Conservation (phyloP, 2,329 filamentous ascomycete genomes). For the Alternaria triticina region DNA sequence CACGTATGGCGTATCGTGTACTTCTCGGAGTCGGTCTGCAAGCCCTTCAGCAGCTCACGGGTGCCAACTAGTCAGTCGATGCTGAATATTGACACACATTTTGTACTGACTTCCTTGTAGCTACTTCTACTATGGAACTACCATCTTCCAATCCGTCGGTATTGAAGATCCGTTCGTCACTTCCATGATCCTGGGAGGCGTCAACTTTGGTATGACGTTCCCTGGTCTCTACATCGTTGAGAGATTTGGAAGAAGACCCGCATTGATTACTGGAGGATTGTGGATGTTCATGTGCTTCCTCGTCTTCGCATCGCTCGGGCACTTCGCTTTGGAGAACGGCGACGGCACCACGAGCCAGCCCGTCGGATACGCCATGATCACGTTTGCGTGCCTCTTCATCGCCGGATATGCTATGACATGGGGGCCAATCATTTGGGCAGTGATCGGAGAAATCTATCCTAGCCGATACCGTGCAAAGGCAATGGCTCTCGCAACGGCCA, state of each 20-base stretch:
- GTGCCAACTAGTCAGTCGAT: slow-evolving; percentile 68
- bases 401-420: slow-evolving; percentile 71
- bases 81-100: not conserved
- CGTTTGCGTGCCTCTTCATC: slow-evolving; percentile 73
- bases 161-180: slow-evolving; percentile 55
- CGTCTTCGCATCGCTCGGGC: slow-evolving; percentile 56
- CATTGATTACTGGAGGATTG: slow-evolving; percentile 53
- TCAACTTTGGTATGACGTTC: slow-evolving; percentile 58
- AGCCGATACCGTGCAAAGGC: slow-evolving; percentile 57
- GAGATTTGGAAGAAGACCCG: slow-evolving; percentile 53
- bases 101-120: not conserved
- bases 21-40: slow-evolving; percentile 68
- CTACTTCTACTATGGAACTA: slow-evolving; percentile 64
- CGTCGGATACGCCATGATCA: slow-evolving; percentile 67
- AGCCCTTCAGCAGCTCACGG: slow-evolving; percentile 71
- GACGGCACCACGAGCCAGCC: slow-evolving; percentile 44
- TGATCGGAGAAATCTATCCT: slow-evolving; percentile 70
- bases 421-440: slow-evolving; percentile 75
- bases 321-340: slow-evolving; percentile 49
- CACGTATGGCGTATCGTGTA: slow-evolving; percentile 71
- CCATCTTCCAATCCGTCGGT: slow-evolving; percentile 52
- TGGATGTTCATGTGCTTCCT: slow-evolving; percentile 67
- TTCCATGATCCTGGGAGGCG: slow-evolving; percentile 55
- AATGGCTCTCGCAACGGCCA: slow-evolving; percentile 54
- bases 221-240: slow-evolving; percentile 57